These are phyloP conservation scores for Corynascus novoguineensis DNA, from an alignment of 495 filamentous ascomycete species.

Conservation along the genomic window DNA sequence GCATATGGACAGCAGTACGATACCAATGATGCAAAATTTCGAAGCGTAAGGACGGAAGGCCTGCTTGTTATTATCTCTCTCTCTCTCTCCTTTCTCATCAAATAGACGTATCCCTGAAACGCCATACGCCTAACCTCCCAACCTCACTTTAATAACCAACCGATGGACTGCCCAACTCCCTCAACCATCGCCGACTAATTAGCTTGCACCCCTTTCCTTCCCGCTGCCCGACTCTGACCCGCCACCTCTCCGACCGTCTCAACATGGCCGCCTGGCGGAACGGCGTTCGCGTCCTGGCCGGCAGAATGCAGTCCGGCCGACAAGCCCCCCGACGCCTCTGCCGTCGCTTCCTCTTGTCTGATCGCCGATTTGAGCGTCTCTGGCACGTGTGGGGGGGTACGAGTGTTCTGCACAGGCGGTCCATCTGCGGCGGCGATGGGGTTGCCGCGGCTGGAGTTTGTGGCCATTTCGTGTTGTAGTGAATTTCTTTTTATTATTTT, in stretches of 20 bases:
- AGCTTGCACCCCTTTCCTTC: background rate
- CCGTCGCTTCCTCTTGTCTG: background rate
- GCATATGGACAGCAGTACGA: background rate
- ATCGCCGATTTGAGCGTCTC: slow-evolving; percentile 21
- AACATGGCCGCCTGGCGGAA: background rate
- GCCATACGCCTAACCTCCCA: background rate
- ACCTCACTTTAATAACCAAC: no score
- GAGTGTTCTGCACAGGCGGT: slow-evolving; percentile 3
- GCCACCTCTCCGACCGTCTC: background rate
- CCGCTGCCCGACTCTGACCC: background rate
- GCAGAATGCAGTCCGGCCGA: background rate
- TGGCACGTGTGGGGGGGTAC: slow-evolving; percentile 8
- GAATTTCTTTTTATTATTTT: background rate
- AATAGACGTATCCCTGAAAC: no score
- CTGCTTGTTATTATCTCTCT: no score
- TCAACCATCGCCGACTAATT: no score
- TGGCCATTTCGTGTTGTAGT: slow-evolving; percentile 23
- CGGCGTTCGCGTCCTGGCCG: background rate
- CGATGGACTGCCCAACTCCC: no score
- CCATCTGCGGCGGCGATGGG: slow-evolving; percentile 24
- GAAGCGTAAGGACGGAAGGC: no score
- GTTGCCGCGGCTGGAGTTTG: slow-evolving; percentile 30
- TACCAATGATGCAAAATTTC: no score
- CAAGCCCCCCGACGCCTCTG: background rate
- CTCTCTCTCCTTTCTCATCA: no score